These are phyloP conservation scores for Alloteropsis angusta DNA, from an alignment of 202 grass and related monocot genomes.

Conservation along the genomic window DNA sequence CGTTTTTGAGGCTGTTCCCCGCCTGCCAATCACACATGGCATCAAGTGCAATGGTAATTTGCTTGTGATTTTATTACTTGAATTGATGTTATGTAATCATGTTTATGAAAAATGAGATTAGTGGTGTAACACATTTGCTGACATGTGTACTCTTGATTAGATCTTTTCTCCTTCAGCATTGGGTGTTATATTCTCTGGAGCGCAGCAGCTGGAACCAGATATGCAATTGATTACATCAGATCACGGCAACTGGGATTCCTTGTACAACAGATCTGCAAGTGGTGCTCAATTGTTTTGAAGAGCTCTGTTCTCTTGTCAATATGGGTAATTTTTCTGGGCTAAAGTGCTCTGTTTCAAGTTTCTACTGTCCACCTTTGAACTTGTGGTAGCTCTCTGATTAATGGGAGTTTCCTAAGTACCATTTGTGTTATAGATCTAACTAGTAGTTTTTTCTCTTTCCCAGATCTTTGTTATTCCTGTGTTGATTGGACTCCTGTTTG, in stretches of 20 bases:
- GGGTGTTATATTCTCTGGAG: slow-evolving; percentile 94
- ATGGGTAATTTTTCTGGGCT: slow-evolving; percentile 54
- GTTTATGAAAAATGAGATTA: neutral
- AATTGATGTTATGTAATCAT: neutral
- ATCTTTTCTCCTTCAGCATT: slow-evolving; percentile 93
- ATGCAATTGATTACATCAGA: slow-evolving; percentile 81
- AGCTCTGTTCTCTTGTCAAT: slow-evolving; percentile 83
- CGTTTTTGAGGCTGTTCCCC: slow-evolving; percentile 81
- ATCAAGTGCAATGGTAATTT: slow-evolving; percentile 96
- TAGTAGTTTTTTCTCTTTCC: slow-evolving; percentile 1
- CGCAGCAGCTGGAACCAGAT: slow-evolving; percentile 59
- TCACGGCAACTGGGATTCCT: slow-evolving; percentile 51
- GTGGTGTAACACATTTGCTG: neutral
- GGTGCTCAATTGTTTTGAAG: slow-evolving; percentile 91
- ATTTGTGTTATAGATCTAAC: slow-evolving; percentile 13
- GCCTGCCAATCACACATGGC: slow-evolving; percentile 85
- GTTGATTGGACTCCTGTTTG: slow-evolving; percentile 91
- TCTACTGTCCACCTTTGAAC: neutral
- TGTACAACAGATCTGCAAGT: slow-evolving; percentile 69
- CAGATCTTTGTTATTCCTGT: slow-evolving; percentile 94
- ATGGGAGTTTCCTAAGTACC: neutral
- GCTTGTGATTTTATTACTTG: neutral
- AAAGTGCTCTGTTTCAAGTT: slow-evolving; percentile 8
- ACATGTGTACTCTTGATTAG: slow-evolving; percentile 27
- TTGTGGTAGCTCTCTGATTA: neutral